Evolutionary conservation across 2,329 filamentous ascomycete species (phyloP).

Genomic region (Chrysosporium queenslandicum): DNA sequence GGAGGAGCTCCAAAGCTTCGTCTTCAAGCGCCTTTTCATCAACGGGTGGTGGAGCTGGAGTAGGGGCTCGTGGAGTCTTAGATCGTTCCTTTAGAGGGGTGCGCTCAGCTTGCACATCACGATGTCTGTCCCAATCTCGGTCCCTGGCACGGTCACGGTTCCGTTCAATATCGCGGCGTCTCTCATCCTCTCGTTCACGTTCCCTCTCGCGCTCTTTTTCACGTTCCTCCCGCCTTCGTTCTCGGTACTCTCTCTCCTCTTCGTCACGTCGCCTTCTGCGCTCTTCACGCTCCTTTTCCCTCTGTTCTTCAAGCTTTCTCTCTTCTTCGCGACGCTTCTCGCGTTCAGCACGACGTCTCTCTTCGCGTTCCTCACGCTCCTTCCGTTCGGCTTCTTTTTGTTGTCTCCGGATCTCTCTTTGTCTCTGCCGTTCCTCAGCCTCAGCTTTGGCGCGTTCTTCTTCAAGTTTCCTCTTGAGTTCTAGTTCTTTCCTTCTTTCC

Average conservation of each 20-base stretch:
- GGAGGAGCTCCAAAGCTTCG: conserved; percentile 44
- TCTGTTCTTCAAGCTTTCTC: conserved; percentile 44
- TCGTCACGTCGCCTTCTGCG: conserved; percentile 37
- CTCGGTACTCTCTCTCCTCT: conserved; percentile 39
- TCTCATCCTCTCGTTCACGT: conserved; percentile 19
- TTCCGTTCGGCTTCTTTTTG: conserved; percentile 39
- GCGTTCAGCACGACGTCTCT: conserved; percentile 41
- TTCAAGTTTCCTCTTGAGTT: conserved; percentile 43
- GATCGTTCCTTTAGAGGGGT: conserved; percentile 11
- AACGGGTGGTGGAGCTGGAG: conserved; percentile 25
- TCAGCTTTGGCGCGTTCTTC: conserved; percentile 37
- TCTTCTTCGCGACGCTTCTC: conserved; percentile 45
- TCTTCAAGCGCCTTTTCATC: conserved; percentile 48
- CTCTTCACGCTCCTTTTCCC: conserved; percentile 42
- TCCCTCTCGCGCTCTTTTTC: conserved; percentile 26
- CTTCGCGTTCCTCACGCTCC: conserved; percentile 42
- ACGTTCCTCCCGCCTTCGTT: conserved; percentile 23
- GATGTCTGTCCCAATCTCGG: conserved; percentile 20
- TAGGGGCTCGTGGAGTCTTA: background rate
- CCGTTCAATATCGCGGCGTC: conserved; percentile 22
- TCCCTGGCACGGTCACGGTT: conserved; percentile 30
- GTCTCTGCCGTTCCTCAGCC: conserved; percentile 35
- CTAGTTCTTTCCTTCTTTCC: conserved; percentile 41
- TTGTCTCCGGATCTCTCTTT: conserved; percentile 36
- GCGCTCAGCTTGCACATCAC: conserved; percentile 15